Evolutionary conservation across 192 early-diverging fungal species (phyloP).

Genomic region (Podila clonocystis): DNA sequence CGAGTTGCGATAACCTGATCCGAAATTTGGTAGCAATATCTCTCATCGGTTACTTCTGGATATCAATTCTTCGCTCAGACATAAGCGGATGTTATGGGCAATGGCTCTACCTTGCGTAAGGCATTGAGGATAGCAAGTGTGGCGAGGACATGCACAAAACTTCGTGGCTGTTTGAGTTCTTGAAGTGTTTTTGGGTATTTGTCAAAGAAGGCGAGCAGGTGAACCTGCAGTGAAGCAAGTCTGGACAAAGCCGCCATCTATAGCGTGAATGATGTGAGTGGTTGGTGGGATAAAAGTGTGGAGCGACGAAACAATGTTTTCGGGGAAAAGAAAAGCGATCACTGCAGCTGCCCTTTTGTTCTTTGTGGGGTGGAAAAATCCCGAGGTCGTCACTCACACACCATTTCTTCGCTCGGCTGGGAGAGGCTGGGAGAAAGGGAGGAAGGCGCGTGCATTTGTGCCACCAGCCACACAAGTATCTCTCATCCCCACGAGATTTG

Average conservation of each 20-base stretch:
- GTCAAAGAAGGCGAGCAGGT: conserved; percentile 14
- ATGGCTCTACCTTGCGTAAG: conserved; percentile 18
- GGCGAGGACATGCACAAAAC: background rate
- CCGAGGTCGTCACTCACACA: background rate
- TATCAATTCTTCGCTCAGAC: background rate
- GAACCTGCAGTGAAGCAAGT: background rate
- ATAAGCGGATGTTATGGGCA: background rate
- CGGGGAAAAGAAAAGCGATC: background rate
- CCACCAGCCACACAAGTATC: no score
- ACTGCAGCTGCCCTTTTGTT: no score
- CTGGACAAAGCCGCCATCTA: conserved; percentile 24
- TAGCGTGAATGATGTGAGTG: background rate
- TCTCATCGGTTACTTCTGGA: no score
- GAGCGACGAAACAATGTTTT: background rate
- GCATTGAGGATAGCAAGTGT: conserved; percentile 10
- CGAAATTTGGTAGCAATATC: background rate
- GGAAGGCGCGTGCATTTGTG: no score
- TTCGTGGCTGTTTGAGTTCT: no score
- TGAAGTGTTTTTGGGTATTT: conserved; percentile 1
- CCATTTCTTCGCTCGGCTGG: background rate
- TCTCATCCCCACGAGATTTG: no score
- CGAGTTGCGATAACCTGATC: conserved; percentile 14
- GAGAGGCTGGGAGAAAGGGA: no score
- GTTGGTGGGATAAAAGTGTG: background rate
- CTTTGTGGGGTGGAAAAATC: background rate